These are phyloP conservation scores for Colletotrichum caudatum DNA, from an alignment of 2,329 filamentous ascomycete species.

Conservation along the genomic window DNA sequence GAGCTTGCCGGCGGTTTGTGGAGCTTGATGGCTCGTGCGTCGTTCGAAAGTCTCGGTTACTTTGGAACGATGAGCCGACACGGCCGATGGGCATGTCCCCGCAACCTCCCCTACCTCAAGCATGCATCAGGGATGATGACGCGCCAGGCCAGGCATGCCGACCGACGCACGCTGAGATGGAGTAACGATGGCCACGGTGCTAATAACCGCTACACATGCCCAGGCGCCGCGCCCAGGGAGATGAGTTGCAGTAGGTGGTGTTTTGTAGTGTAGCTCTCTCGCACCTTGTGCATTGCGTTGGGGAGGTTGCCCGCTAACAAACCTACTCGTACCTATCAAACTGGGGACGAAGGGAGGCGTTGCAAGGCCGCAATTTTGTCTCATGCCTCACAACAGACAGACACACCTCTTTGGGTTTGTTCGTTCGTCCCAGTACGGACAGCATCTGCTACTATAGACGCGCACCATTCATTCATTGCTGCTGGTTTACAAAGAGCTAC, in stretches of 20 bases:
- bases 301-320: conserved; percentile 7
- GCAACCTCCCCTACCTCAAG: conserved; percentile 21
- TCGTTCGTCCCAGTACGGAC: conserved; percentile 3
- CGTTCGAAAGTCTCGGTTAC: conserved; percentile 37
- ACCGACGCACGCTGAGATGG: conserved; percentile 6
- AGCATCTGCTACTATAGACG: not conserved
- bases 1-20: conserved; percentile 14
- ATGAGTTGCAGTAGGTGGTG: conserved; percentile 3
- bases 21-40: conserved; percentile 27
- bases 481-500: not conserved
- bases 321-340: conserved; percentile 1
- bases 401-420: not conserved
- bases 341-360: not conserved
- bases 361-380: conserved; percentile 24
- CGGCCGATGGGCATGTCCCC: conserved; percentile 39
- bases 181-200: conserved; percentile 11
- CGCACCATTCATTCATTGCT: not conserved
- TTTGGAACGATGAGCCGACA: conserved; percentile 3
- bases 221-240: not conserved
- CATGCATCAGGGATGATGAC: conserved; percentile 40
- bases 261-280: not conserved
- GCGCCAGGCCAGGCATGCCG: conserved; percentile 33
- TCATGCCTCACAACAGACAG: conserved; percentile 13
- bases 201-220: conserved; percentile 27
- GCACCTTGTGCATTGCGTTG: conserved; percentile 4